Evolutionary conservation across 306 rosid genomes (phyloP).

Genomic region (Acmispon strigosus): DNA sequence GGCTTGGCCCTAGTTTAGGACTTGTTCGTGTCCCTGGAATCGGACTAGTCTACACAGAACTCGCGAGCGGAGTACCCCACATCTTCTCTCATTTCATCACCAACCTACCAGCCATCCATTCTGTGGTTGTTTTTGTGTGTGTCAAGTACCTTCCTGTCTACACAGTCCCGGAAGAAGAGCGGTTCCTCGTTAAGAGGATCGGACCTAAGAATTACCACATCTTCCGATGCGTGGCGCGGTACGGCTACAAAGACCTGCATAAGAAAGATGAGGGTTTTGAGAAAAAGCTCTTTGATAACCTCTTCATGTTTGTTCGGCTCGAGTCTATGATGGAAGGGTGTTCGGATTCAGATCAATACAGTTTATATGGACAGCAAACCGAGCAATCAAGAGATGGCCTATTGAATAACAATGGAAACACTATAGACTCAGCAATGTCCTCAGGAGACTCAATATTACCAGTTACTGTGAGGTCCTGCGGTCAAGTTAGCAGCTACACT

Average conservation of each 20-base stretch:
- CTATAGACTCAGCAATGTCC: constrained; percentile 40
- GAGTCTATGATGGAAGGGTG: constrained; percentile 95
- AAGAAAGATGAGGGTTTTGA: constrained; percentile 81
- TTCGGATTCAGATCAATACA: constrained; percentile 78
- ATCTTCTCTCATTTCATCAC: constrained; percentile 98
- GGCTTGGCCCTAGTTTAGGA: constrained; percentile 95
- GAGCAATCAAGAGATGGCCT: constrained; percentile 33
- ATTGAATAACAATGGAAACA: constrained; percentile 29
- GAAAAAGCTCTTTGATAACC: constrained; percentile 74
- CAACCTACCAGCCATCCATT: constrained; percentile 93
- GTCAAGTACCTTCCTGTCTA: constrained; percentile 95
- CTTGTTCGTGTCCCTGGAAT: constrained; percentile 95
- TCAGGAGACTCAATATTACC: constrained; percentile 65
- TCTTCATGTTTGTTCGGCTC: constrained; percentile 54
- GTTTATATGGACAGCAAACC: constrained; percentile 48
- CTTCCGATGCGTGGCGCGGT: constrained; percentile 89
- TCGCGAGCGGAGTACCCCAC: constrained; percentile 91
- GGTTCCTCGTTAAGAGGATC: constrained; percentile 83
- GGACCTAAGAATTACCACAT: constrained; percentile 84
- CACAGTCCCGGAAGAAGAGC: constrained; percentile 86
- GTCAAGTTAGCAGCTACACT: constrained; percentile 45
- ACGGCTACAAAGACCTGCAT: constrained; percentile 86
- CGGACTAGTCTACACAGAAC: constrained; percentile 94
- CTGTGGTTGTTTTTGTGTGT: constrained; percentile 82
- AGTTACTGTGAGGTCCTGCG: constrained; percentile 32